Base-by-base conservation (phyloP, 768 basidiomycete genomes). In the Antrodiella citrinella region DNA sequence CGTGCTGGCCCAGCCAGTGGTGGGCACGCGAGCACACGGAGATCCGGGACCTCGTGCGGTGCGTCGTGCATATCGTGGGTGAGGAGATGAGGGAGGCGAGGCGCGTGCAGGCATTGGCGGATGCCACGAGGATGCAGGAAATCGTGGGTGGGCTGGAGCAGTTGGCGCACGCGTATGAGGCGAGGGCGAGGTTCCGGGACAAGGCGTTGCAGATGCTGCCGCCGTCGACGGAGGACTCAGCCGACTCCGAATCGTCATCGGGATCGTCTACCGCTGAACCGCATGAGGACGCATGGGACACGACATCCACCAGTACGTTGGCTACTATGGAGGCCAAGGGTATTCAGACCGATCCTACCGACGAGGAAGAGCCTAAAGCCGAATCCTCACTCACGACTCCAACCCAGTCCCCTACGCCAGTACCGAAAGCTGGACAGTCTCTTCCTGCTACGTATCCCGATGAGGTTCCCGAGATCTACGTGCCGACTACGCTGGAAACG, bases 21-120 rank as follows among this genome's bases (percentile, higher is more conserved):
- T 87, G 84, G 82, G 72, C 74, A 22, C 74, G 72, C 47, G 80
- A 84, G 55, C 81, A 81, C 61, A 63, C 71, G 3, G 85, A 85
- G 66, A 72, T 84, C 58, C 73, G 71, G 62, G 69, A 76, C 45
- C 70, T 85, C 40, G 73, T 84, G 26, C 72, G 74, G 41, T 73
- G 76, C 26, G 80, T 82, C 62, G 73, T 78, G 26, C 69, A 75
- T 51, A 74, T 82, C 30, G 65, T 88, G 24, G 80, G 73, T 13
- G 85, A 85, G 59, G 84, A 87, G 64, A 70, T 86, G 46, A 71
- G 74, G 45, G 77, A 75, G 58, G 72, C 74, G 47, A 68, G 69
- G 52, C 62, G 60, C 61, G 69, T 67, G 53, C 69, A 65, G 53
- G 66, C 58, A 18, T 55, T 68, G n/a, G 72, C 68, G 47, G 77